phyloP scores from a whole-genome alignment of 805 yeast genomes.

The Schizosaccharomyces pombe region DNA sequence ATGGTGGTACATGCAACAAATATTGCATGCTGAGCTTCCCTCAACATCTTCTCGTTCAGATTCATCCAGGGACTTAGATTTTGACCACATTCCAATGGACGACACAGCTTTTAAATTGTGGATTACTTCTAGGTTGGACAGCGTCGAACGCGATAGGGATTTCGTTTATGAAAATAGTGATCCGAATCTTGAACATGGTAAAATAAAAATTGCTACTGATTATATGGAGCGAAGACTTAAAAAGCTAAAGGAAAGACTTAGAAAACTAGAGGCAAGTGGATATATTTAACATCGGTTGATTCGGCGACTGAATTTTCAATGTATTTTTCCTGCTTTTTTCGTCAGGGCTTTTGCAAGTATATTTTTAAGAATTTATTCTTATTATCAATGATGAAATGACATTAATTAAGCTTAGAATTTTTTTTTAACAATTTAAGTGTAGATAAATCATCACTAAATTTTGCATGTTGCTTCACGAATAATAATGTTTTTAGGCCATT shows the following conservation, averaged over 20 bases:
- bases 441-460: neutral
- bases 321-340: too few species aligned
- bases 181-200: neutral
- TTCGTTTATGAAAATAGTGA: neutral
- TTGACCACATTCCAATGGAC: neutral
- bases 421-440: neutral
- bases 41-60: neutral
- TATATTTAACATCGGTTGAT: neutral
- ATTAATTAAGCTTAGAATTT: neutral
- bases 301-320: neutral
- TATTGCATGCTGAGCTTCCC: neutral
- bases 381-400: neutral
- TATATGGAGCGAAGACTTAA: neutral
- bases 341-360: too few species aligned
- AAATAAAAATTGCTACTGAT: neutral
- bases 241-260: neutral
- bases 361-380: neutral
- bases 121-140: neutral
- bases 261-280: neutral
- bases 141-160: neutral
- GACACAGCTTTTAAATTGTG: neutral
- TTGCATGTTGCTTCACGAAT: too few species aligned
- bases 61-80: neutral
- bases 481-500: too few species aligned
- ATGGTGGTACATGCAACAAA: neutral